Conservation (phyloP, 148 eudicot species). For the Talinum fruticosum region DNA sequence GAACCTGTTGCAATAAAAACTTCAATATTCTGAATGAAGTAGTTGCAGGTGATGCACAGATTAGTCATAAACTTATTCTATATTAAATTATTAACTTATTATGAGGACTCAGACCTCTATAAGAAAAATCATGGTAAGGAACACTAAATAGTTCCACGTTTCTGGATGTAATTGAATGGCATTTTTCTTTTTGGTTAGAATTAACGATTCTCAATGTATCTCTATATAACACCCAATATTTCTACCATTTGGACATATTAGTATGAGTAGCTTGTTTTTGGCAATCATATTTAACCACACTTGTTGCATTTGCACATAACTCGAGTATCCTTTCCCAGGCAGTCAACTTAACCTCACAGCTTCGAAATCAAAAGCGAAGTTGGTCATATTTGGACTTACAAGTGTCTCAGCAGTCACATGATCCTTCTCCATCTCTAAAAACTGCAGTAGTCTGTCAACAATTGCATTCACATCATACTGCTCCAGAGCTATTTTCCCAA, state of each 20-base stretch:
- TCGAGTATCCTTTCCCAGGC: background rate
- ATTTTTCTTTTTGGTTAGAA: background rate
- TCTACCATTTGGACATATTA: background rate
- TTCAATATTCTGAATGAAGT: background rate
- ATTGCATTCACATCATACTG: slow-evolving; percentile 99
- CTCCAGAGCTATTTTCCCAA: slow-evolving; percentile 95
- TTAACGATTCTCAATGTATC: background rate
- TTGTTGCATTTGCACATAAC: background rate
- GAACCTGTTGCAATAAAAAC: slow-evolving; percentile 54
- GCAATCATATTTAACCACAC: background rate
- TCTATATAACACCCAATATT: background rate
- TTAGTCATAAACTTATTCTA: background rate
- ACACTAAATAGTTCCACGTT: background rate
- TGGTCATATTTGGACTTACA: slow-evolving; percentile 38
- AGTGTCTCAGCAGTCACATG: slow-evolving; percentile 98
- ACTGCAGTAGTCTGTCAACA: slow-evolving; percentile 97
- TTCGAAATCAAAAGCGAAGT: background rate
- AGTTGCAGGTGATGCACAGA: background rate
- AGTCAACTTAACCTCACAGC: background rate
- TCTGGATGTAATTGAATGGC: background rate
- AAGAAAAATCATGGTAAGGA: background rate
- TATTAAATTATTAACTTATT: no score
- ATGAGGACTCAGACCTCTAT: background rate
- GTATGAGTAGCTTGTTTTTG: background rate
- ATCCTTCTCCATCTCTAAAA: slow-evolving; percentile 98